Base-by-base conservation (phyloP, 2,329 filamentous ascomycete genomes). In the Cercospora sp. region DNA sequence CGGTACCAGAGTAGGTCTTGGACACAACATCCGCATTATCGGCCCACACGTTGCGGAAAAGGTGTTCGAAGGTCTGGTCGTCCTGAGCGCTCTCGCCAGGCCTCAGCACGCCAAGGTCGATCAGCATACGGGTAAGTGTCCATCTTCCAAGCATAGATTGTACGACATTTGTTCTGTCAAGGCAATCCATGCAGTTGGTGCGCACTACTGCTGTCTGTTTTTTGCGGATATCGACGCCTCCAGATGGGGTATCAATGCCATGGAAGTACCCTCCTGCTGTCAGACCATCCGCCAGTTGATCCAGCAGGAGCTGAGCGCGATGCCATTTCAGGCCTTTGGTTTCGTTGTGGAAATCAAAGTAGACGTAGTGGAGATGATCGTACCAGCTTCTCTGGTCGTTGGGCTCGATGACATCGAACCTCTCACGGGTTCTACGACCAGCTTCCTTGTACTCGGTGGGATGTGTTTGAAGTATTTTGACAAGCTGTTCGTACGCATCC, bases 181-280 rank as follows among this genome's bases (percentile, higher is more conserved):
- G 87, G 73, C 96, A 99, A 81, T 99, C 95, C 95, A 99, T 99
- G 82, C 95, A 99, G 80, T 99, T 99, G 45, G 95, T 97, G 64
- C 95, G 90, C 71, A 99, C 94, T 16, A 98, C 94, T 69, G 92
- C 93, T 1, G 89, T 92, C 84, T 99, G 95, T 71, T 88, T 86
- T 70, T 88, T 90, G 71, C 93, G 89, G 37, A 93, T 88, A 74
- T 98, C 94, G 12, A 97, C 85, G 18, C 87, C 88, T 32, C 90
- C 91, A 53, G 88, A 91, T 1, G 93, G 92, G 83, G 91, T 91
- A 79, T 97, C 93, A 30, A 94, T 88, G 43, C 92, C 94, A 70
- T 93, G 91, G 86, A 98, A 99, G 82, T 99, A 99, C 73, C 91
- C 89, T 74, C 97, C 93, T 49, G 89, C 87, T 18, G 89, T 82